Conservation (phyloP, 495 filamentous ascomycete species). For the Aspergillus sclerotiicarbonarius region DNA sequence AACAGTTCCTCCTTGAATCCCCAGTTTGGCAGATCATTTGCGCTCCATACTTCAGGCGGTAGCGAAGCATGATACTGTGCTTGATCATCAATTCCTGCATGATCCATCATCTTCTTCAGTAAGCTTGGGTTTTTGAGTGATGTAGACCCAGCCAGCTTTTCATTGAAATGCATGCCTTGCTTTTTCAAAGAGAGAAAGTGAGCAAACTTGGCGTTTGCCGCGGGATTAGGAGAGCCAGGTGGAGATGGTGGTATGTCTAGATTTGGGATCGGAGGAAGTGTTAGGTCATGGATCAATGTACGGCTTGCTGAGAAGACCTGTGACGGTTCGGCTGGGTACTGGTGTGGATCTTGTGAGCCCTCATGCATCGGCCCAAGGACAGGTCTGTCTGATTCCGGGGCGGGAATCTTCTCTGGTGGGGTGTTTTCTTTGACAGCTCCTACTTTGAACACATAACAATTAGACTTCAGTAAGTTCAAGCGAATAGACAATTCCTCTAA, state of each 20-base stretch:
- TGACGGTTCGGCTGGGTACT: slow-evolving; percentile 36
- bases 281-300: slow-evolving; percentile 70
- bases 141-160: slow-evolving; percentile 66
- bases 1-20: slow-evolving; percentile 73
- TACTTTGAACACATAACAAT: slow-evolving; percentile 6
- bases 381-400: slow-evolving; percentile 35
- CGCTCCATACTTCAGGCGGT: slow-evolving; percentile 64
- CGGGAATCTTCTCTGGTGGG: background rate
- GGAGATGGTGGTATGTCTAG: slow-evolving; percentile 83
- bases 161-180: slow-evolving; percentile 87
- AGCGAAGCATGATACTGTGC: slow-evolving; percentile 79
- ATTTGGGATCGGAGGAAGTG: slow-evolving; percentile 77
- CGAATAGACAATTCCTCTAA: background rate
- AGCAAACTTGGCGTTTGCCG: slow-evolving; percentile 69
- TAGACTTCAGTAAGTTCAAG: background rate
- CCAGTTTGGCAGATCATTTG: slow-evolving; percentile 60
- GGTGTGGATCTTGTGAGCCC: slow-evolving; percentile 20
- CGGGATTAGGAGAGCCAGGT: slow-evolving; percentile 65
- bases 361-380: slow-evolving; percentile 44
- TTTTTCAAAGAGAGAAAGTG: slow-evolving; percentile 84
- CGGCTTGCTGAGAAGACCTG: slow-evolving; percentile 72
- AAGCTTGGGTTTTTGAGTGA: slow-evolving; percentile 80
- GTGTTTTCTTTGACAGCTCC: slow-evolving; percentile 1
- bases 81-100: slow-evolving; percentile 66
- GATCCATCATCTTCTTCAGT: slow-evolving; percentile 73